phyloP scores from a whole-genome alignment of 768 basidiomycete genomes.

The Auriscalpium microsporum region DNA sequence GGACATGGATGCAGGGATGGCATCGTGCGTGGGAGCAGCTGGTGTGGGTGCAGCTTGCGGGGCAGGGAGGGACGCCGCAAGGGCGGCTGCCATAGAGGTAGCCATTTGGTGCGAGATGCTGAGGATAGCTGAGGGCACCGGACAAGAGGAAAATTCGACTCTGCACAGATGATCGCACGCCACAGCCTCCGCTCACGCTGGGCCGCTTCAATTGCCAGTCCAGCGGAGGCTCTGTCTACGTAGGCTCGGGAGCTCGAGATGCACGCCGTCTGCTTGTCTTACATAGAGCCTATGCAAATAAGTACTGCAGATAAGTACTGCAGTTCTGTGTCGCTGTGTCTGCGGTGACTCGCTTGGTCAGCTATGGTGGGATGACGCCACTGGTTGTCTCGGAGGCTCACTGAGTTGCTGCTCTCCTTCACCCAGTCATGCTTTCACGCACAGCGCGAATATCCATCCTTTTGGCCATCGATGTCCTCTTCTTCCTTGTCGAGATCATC shows the following conservation, averaged over 20 bases:
- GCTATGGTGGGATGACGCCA: not conserved
- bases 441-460: constrained; percentile 68
- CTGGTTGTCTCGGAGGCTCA: not conserved
- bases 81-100: constrained; percentile 86
- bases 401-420: not conserved
- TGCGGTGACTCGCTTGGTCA: not conserved
- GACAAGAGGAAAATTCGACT: not conserved
- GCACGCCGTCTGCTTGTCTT: too few relatives aligned
- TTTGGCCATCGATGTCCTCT: constrained; percentile 75
- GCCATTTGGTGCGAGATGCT: constrained; percentile 33
- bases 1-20: constrained; percentile 87
- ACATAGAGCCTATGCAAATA: too few relatives aligned
- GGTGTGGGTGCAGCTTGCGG: constrained; percentile 53
- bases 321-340: too few relatives aligned
- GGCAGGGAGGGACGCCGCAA: constrained; percentile 76
- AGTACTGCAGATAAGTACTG: too few relatives aligned
- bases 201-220: too few relatives aligned
- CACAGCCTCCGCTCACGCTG: too few relatives aligned
- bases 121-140: not conserved
- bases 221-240: too few relatives aligned
- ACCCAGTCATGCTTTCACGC: constrained; percentile 40
- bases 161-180: not conserved
- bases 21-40: constrained; percentile 66
- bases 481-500: constrained; percentile 82
- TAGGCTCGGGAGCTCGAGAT: too few relatives aligned